Evolutionary conservation across 352 stramenopile species (phyloP), one percentile per base, ranked within the genome.

Genomic region (Phytophthora colocasiae): DNA sequence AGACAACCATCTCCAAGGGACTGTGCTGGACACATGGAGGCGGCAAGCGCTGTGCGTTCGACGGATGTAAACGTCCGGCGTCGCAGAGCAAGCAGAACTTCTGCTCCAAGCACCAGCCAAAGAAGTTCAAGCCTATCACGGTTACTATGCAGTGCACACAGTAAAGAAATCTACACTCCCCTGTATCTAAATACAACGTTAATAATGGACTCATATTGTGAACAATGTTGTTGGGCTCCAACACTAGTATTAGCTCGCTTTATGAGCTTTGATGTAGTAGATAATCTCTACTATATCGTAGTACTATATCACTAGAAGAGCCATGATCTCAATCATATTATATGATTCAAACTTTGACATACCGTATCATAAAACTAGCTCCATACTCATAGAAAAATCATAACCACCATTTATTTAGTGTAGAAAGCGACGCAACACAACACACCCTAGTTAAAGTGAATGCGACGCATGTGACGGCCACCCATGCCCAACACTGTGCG

Each of bases 11-110:
- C 14, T 85, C 77, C 6, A 63, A 76, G 45, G 73, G 73, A 0
- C 52, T 73, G 6, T 85, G 77, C 50, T 85, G 77, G 77, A 77
- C 73, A 1, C 77, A 85, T 36, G 75, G 71, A 50, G 76, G 67
- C 15, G 73, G 73, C 60, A 80, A 81, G 40, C 76, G 76, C 57
- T 81, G 71, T 14, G 48, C 41, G 19, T 63, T 62, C 32, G 60
- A 66, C n/a, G 56, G 41, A 8, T 83, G 73, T 57, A 70, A 82
- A 43, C 80, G 80, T 43, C 77, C 80, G 7, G 80, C 75, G 26
- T 88, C 80, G 36, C 70, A 81, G 53, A 76, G 39, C 39, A 71
- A 71, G 48, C 63, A 66, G 24, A 71, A 71, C 56, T 66, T 39
- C 17, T 71, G 63, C 49, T 46, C 34, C 19, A 71, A 66, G 43